These are phyloP conservation scores for Gonapodya prolifera DNA, from an alignment of 192 early-diverging fungal species.

Conservation along the genomic window DNA sequence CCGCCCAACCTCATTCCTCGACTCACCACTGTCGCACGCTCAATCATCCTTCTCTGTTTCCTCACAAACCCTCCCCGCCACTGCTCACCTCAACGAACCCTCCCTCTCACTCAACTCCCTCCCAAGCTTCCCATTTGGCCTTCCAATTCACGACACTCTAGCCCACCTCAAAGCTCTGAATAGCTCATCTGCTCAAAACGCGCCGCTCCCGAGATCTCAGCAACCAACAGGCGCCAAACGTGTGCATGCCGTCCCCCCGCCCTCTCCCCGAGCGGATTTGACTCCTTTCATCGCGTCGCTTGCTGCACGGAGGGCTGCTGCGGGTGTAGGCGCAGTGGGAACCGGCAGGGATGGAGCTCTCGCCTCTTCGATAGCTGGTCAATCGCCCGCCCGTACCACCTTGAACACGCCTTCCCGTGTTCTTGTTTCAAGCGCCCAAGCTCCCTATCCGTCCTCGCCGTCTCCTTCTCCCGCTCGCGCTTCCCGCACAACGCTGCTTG, in stretches of 20 bases:
- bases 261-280: not conserved
- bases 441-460: not conserved
- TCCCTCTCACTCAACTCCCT: not conserved
- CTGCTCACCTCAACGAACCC: not conserved
- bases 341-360: not conserved
- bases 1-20: not conserved
- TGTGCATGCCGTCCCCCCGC: not conserved
- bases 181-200: not conserved
- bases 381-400: not conserved
- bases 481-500: not conserved
- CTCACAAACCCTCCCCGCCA: not conserved
- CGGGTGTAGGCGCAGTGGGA: not conserved
- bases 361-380: not conserved
- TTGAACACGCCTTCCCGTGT: not conserved
- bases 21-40: not conserved
- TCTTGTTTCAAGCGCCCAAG: not conserved
- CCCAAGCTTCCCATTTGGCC: not conserved
- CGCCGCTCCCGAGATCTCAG: not conserved
- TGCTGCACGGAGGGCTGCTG: not conserved
- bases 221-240: not conserved
- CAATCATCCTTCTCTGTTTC: not conserved
- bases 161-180: not conserved
- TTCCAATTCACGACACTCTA: not conserved
- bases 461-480: not conserved
- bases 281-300: not conserved